These are phyloP conservation scores for Clarireedia monteithiana DNA, from an alignment of 2,329 filamentous ascomycete genomes.

Conservation along the genomic window DNA sequence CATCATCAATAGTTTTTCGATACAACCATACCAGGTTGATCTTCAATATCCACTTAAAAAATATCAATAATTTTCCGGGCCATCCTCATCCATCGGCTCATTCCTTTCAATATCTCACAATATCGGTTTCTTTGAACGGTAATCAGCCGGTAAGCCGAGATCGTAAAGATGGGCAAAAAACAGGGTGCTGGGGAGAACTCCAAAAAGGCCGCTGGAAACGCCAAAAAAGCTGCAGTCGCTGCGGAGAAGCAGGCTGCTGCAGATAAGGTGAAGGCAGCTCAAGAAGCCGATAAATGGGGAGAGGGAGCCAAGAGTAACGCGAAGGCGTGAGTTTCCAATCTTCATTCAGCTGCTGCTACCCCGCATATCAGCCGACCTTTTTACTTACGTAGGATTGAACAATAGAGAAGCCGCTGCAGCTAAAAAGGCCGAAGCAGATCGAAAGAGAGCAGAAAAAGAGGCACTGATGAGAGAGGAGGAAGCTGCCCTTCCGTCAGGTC, in stretches of 20 bases:
- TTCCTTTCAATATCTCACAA: neutral
- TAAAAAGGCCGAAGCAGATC: slow-evolving; percentile 73
- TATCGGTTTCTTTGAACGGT: neutral
- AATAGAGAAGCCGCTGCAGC: slow-evolving; percentile 72
- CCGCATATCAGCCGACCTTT: slow-evolving; percentile 8
- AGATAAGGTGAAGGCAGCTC: slow-evolving; percentile 55
- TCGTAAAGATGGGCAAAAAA: slow-evolving; percentile 57
- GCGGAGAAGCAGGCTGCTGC: slow-evolving; percentile 69
- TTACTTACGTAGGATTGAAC: slow-evolving; percentile 9
- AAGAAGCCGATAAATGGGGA: slow-evolving; percentile 70
- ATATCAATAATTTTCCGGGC: neutral
- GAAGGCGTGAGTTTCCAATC: slow-evolving; percentile 64
- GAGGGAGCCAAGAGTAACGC: slow-evolving; percentile 77
- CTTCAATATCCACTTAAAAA: neutral
- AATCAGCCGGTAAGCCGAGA: slow-evolving; percentile 3
- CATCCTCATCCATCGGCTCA: neutral
- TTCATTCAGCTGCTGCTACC: slow-evolving; percentile 1
- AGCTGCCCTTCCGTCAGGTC: slow-evolving; percentile 8
- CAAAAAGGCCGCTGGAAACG: slow-evolving; percentile 87
- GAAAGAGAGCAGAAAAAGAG: slow-evolving; percentile 89
- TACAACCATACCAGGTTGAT: neutral
- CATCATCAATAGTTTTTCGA: slow-evolving; percentile 4
- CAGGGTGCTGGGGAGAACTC: slow-evolving; percentile 66
- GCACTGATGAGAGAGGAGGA: slow-evolving; percentile 80
- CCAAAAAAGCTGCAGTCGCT: slow-evolving; percentile 84